A percentile compares a stretch with the other conserved stretches of the same genome.
These are phyloP conservation scores for Phylloporus scabripes DNA, from an alignment of 768 basidiomycete species.

Conservation along the genomic window DNA sequence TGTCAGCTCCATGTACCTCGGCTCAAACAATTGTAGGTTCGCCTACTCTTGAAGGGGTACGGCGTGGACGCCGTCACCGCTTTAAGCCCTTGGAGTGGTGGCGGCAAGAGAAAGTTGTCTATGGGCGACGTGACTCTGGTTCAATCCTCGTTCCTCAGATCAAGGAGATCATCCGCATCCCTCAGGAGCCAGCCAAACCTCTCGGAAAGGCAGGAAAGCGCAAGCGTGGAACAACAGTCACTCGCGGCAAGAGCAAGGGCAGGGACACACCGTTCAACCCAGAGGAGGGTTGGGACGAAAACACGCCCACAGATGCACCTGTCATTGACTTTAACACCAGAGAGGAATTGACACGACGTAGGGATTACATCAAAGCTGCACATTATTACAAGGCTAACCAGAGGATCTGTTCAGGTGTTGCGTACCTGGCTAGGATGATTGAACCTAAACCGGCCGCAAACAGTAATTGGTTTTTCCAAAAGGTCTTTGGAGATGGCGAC, in stretches of 20 bases:
- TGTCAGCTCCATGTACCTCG: neutral
- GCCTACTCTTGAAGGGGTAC: conserved; percentile 42
- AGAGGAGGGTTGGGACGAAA: conserved; percentile 83
- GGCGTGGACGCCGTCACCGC: conserved; percentile 65
- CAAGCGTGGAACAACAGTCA: conserved; percentile 22
- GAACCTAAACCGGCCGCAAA: conserved; percentile 54
- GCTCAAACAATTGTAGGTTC: conserved; percentile 21
- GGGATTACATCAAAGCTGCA: conserved; percentile 30
- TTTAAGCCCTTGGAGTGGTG: conserved; percentile 82
- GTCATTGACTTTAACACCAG: conserved; percentile 63
- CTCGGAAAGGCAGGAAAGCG: conserved; percentile 39
- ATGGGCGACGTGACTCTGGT: conserved; percentile 55
- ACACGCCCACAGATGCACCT: conserved; percentile 59
- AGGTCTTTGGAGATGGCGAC: conserved; percentile 85
- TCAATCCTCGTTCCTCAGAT: conserved; percentile 57
- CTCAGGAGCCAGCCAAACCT: conserved; percentile 44
- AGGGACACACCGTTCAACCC: conserved; percentile 36
- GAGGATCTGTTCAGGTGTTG: conserved; percentile 53
- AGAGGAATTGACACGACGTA: conserved; percentile 66
- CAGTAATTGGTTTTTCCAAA: conserved; percentile 79
- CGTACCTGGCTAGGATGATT: conserved; percentile 68
- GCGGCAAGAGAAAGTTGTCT: conserved; percentile 88
- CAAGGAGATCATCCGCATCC: conserved; percentile 55
- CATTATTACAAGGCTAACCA: neutral
- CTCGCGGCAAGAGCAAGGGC: conserved; percentile 35